Evolutionary conservation across 2,329 filamentous ascomycete species (phyloP).

Genomic region (Calonectria hongkongensis): DNA sequence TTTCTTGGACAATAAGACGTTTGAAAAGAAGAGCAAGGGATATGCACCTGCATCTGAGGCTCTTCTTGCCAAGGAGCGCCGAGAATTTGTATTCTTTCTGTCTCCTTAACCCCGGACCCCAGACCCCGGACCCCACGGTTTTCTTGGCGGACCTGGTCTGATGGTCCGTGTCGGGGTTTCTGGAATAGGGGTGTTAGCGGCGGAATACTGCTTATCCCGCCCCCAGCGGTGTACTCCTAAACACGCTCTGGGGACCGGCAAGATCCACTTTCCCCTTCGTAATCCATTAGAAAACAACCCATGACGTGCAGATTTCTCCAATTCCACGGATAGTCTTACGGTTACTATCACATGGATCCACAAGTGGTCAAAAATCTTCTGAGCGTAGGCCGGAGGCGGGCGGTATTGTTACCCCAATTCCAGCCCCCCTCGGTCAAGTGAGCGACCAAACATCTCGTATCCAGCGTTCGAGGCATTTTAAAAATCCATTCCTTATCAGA

Average conservation of each 20-base stretch:
- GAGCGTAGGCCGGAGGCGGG: neutral
- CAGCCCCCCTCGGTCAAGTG: too few relatives aligned
- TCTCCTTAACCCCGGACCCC: neutral
- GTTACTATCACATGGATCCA: neutral
- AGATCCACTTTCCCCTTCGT: neutral
- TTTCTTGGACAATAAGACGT: neutral
- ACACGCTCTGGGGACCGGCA: neutral
- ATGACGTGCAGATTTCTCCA: neutral
- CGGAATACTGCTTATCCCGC: conserved; percentile 27
- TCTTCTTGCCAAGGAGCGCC: neutral
- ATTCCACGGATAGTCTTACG: neutral
- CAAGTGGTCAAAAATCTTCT: neutral
- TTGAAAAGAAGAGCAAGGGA: neutral
- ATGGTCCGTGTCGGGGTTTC: neutral
- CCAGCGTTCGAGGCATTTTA: neutral
- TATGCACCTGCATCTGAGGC: neutral
- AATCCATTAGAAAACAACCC: neutral
- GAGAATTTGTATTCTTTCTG: neutral
- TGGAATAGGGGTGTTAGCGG: conserved; percentile 12
- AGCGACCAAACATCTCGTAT: too few relatives aligned
- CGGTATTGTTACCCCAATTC: neutral
- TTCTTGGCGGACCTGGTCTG: neutral
- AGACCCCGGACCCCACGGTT: conserved; percentile 18
- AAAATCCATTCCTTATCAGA: too few relatives aligned
- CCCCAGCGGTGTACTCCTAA: neutral